Base-by-base conservation (phyloP, 2,329 filamentous ascomycete species). In the Fusarium coffeatum region DNA sequence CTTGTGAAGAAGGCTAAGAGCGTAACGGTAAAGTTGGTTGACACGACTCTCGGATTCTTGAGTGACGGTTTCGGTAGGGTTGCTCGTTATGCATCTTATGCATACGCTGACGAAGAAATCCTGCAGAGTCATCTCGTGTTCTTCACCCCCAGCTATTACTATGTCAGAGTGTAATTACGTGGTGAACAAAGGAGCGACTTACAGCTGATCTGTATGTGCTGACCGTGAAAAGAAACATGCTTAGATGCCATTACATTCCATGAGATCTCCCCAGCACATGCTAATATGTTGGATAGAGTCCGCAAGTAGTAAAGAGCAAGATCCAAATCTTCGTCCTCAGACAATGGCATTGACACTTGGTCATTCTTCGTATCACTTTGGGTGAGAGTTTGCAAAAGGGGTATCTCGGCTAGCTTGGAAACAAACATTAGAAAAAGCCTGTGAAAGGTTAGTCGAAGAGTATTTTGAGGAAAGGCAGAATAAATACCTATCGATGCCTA, bases 291-390 rank as follows among this genome's bases (percentile, higher is more conserved):
- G 8, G 89, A 89, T 2, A 97, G 78, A 4, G 92, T 91, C 54
- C 88, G 88, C 22, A 98, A 81, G 74, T 95, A 91, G 78, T 97
- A 97, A 5, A 93, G 82, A 65, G 90, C 93, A 59, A 94, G 86
- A 66, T 92, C 91, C 10, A 94, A 84, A 70, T 97, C 92, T 67
- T 93, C 89, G 9, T 89, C 85, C 46, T 84, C 82, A 5, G 80
- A 81, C 62, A 88, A 79, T 0, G 61, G 46, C 6, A 66, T 41
- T 4, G 66, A 30, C n/a, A 57, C 30, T 34, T 74, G 53, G 4
- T 73, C 64, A 32, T 48, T n/a, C 50, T 65, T 60, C 34, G 73
- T 64, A 22, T 58, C 32, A n/a, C 57, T 68, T 20, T 73, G 58
- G 20, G 54, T 53, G 34, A 74, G 40, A 27, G 51, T 61, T 27